Evolutionary conservation across 306 rosid species (phyloP), one percentile per base, ranked within the genome.

Genomic region (Fagus crenata): DNA sequence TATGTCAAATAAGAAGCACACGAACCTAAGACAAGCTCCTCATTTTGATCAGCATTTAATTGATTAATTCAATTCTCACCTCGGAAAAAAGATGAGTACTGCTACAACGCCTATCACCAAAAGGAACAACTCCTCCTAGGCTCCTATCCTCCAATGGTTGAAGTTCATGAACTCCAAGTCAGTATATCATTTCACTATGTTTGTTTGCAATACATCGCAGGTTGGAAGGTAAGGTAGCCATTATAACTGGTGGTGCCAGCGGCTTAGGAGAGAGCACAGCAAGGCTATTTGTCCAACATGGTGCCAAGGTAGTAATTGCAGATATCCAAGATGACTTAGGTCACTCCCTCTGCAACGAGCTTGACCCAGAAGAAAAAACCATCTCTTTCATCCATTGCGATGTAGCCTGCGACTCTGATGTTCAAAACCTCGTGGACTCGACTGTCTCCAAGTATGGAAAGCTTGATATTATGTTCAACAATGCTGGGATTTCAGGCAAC

Each of bases 281-380:
- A 49, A 81, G 22, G 73, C 78, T 81, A 12, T 84, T 84, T 32
- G 18, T 37, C 53, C 22, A 64, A 74, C 83, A 84, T 39, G 83
- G 87, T 5, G 87, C 83, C 1, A 84, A 84, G 54, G 87, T 81
- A 2, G 77, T 84, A 9, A 67, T 78, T 6, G 78, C 76, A 13
- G 85, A 84, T 54, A 75, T 81, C 67, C 73, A 8, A 33, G 85
- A 84, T 5, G 13, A 84, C 15, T 65, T 8, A 49, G 85, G 83
- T 0, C 55, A 75, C 14, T 33, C 70, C 1, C 6, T 85, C 0
- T 36, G 53, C 71, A 11, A 64, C 2, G 42, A 9, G 1, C 78
- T 81, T 5, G 83, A 81, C 33, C 4, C 35, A 35, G 49, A 53
- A 6, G n/a, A 1, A 22, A 22, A 22, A 17, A 51, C 59, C 64